Conservation (phyloP, 2,329 filamentous ascomycete species). For the Ceratocystis lukuohia region DNA sequence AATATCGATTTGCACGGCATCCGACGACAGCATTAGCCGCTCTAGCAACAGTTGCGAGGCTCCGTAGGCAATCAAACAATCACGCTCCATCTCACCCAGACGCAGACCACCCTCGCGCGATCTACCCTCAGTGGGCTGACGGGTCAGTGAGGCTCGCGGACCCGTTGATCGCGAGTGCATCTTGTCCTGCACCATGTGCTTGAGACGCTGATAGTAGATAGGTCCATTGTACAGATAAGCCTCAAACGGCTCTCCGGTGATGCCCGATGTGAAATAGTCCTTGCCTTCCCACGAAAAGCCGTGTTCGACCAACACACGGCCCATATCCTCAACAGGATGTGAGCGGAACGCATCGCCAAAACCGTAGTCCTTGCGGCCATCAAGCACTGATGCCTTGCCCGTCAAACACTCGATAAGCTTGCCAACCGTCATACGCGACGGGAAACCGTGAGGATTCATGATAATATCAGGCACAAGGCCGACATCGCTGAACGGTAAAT, state of each 20-base stretch:
- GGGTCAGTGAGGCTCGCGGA: conserved; percentile 78
- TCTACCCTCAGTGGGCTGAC: conserved; percentile 91
- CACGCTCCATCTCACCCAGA: conserved; percentile 96
- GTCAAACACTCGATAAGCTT: conserved; percentile 93
- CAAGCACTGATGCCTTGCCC: conserved; percentile 81
- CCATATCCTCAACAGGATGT: conserved; percentile 79
- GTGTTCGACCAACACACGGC: conserved; percentile 65
- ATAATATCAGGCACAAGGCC: conserved; percentile 96
- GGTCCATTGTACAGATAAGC: conserved; percentile 97
- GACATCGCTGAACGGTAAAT: conserved; percentile 87
- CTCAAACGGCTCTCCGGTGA: conserved; percentile 85
- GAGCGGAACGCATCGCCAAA: conserved; percentile 67
- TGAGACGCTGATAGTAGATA: conserved; percentile 98
- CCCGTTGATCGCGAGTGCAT: conserved; percentile 94
- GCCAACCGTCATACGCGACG: conserved; percentile 97
- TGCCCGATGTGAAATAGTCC: conserved; percentile 87
- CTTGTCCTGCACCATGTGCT: conserved; percentile 99
- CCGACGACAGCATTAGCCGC: conserved; percentile 84
- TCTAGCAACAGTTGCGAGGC: conserved; percentile 85
- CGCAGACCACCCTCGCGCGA: conserved; percentile 84
- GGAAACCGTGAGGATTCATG: conserved; percentile 99
- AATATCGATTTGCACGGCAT: conserved; percentile 82
- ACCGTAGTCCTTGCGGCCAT: conserved; percentile 78
- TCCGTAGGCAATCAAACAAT: conserved; percentile 94
- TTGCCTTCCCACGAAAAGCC: conserved; percentile 97